Percentiles rank a stretch among this genome's conserved stretches.
These are phyloP conservation scores for Esteya vermicola DNA, from an alignment of 2,329 filamentous ascomycete genomes.

Conservation along the genomic window DNA sequence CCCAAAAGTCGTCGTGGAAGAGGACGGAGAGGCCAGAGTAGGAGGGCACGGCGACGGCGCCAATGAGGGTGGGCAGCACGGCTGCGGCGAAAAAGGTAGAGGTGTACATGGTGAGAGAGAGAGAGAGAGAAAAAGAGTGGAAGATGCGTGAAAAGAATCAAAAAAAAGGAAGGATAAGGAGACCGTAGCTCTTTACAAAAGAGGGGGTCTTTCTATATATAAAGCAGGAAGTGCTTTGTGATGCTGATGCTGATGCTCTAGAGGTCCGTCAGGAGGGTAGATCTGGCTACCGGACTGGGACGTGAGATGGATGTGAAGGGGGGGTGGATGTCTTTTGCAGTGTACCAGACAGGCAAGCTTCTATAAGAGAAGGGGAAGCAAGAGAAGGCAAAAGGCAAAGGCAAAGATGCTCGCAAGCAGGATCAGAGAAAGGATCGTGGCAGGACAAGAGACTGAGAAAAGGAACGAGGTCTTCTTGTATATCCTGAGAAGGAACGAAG, in stretches of 20 bases:
- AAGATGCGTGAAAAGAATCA: neutral
- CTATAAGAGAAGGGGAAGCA: too few relatives aligned
- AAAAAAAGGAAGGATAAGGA: neutral
- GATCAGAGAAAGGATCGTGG: conserved; percentile 1
- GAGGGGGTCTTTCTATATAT: too few relatives aligned
- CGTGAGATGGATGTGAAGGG: too few relatives aligned
- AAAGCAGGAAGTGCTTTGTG: too few relatives aligned
- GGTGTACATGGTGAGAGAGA: neutral
- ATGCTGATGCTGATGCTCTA: too few relatives aligned
- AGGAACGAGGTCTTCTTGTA: neutral
- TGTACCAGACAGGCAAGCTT: neutral
- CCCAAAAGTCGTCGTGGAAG: conserved; percentile 30
- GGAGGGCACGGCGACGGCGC: conserved; percentile 22
- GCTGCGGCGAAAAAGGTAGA: conserved; percentile 3
- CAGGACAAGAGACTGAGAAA: neutral
- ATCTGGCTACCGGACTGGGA: too few relatives aligned
- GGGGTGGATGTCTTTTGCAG: neutral
- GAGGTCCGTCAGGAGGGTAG: too few relatives aligned
- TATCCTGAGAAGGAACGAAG: neutral
- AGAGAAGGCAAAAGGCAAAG: too few relatives aligned
- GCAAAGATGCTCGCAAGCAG: too few relatives aligned
- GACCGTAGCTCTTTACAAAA: neutral
- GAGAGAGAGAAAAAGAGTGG: neutral
- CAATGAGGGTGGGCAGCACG: conserved; percentile 15
- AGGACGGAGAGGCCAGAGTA: conserved; percentile 24